phyloP scores from a whole-genome alignment of 2,329 filamentous ascomycete genomes.

The Sclerotinia spermophila region DNA sequence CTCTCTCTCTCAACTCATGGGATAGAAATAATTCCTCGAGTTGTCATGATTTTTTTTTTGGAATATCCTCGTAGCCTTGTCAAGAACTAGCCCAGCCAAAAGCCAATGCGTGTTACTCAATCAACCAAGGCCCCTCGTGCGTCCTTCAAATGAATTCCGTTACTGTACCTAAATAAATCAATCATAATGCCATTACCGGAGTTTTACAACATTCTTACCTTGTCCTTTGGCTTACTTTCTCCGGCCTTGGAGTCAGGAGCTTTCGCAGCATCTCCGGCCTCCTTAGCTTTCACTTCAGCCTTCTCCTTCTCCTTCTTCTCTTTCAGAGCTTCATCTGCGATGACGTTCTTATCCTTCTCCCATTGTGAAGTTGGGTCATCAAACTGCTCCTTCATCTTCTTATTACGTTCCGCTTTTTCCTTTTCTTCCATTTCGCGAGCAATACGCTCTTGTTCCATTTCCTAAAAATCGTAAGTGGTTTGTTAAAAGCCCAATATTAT shows the following conservation, averaged over 20 bases:
- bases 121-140: slow-evolving; percentile 16
- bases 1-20: background rate
- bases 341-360: slow-evolving; percentile 82
- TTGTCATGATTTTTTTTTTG: slow-evolving; percentile 20
- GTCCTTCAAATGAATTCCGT: slow-evolving; percentile 9
- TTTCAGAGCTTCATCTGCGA: slow-evolving; percentile 63
- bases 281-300: slow-evolving; percentile 13
- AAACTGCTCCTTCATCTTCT: slow-evolving; percentile 79
- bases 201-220: slow-evolving; percentile 22
- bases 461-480: slow-evolving; percentile 45
- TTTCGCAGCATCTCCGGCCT: slow-evolving; percentile 12
- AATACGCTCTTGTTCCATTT: slow-evolving; percentile 87
- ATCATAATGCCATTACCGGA: too few species aligned
- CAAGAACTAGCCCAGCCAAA: slow-evolving; percentile 10
- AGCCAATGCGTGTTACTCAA: slow-evolving; percentile 1
- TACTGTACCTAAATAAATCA: slow-evolving; percentile 16
- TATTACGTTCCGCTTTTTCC: slow-evolving; percentile 65
- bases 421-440: slow-evolving; percentile 77
- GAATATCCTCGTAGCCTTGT: background rate
- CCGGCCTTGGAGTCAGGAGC: slow-evolving; percentile 14
- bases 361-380: slow-evolving; percentile 74
- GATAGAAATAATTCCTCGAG: background rate
- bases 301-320: slow-evolving; percentile 44
- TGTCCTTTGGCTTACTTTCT: slow-evolving; percentile 17
- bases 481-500: background rate